phyloP scores from a whole-genome alignment of 768 basidiomycete species.

The Suillus ampliporus region DNA sequence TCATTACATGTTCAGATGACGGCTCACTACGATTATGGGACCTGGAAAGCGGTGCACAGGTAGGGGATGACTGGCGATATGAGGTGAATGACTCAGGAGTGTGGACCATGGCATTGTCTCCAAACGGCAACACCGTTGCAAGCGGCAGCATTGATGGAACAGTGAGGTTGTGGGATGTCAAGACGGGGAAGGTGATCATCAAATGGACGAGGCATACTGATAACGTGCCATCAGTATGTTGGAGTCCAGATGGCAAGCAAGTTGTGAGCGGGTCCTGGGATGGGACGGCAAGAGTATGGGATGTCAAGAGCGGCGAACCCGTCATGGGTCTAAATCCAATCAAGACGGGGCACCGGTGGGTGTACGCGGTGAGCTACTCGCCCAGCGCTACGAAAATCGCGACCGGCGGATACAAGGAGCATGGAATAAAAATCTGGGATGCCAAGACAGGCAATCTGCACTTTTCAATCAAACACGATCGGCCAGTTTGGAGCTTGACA shows the following conservation, averaged over 20 bases:
- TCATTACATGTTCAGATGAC: constrained; percentile 19
- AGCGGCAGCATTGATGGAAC: constrained; percentile 14
- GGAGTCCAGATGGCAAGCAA: constrained; percentile 12
- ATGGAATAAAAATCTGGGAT: constrained; percentile 2
- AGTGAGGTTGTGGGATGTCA: background rate
- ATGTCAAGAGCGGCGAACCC: background rate
- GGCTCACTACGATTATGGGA: constrained; percentile 20
- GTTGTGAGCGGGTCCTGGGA: constrained; percentile 21
- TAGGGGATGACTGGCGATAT: constrained; percentile 17
- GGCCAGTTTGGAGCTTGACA: background rate
- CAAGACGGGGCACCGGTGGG: background rate
- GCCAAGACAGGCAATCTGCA: background rate
- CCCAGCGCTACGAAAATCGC: constrained; percentile 1
- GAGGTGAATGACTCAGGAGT: background rate
- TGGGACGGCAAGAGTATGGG: constrained; percentile 12
- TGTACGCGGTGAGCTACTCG: constrained; percentile 3
- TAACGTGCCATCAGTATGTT: background rate
- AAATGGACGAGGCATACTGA: background rate
- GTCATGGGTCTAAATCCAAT: constrained; percentile 2
- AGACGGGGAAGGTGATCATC: constrained; percentile 2
- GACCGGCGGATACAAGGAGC: background rate
- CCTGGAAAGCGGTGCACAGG: constrained; percentile 30
- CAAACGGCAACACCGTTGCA: constrained; percentile 2
- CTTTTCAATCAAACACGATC: background rate
- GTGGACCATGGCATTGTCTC: constrained; percentile 1